These are phyloP conservation scores for Davidsoniella australis DNA, from an alignment of 2,329 filamentous ascomycete species.

Conservation along the genomic window DNA sequence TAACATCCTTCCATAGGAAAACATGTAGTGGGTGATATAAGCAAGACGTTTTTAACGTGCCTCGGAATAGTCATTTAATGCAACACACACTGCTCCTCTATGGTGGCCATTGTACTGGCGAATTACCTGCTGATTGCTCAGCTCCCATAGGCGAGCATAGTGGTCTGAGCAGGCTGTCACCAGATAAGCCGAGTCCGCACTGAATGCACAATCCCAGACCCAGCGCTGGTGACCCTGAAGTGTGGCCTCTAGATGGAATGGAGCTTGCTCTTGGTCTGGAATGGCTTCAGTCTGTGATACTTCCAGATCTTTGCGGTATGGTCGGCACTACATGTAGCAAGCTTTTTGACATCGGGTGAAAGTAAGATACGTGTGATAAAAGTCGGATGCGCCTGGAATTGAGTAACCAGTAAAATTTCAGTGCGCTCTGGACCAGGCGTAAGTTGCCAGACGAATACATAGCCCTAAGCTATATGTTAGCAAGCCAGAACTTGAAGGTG, in stretches of 20 bases:
- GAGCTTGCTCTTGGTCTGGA: constrained; percentile 28
- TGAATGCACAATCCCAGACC: constrained; percentile 97
- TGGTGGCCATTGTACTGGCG: constrained; percentile 93
- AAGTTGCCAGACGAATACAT: constrained; percentile 94
- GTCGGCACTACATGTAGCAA: constrained; percentile 85
- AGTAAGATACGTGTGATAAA: constrained; percentile 86
- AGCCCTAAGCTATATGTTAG: constrained; percentile 42
- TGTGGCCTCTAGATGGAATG: constrained; percentile 69
- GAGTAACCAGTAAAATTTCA: constrained; percentile 68
- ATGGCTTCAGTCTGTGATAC: constrained; percentile 50
- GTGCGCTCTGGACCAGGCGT: constrained; percentile 69
- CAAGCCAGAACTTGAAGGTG: background rate
- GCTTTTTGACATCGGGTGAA: constrained; percentile 82
- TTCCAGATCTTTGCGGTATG: constrained; percentile 91
- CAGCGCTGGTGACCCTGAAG: constrained; percentile 82
- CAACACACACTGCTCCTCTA: constrained; percentile 78
- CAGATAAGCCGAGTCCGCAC: constrained; percentile 78
- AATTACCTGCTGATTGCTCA: constrained; percentile 74
- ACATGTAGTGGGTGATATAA: background rate
- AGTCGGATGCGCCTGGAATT: constrained; percentile 78
- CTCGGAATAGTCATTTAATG: constrained; percentile 70
- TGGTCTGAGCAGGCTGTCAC: constrained; percentile 90
- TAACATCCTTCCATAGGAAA: no score
- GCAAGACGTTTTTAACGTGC: constrained; percentile 16
- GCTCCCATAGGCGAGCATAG: constrained; percentile 82